These are phyloP conservation scores for Aspergillus asperescens DNA, from an alignment of 495 filamentous ascomycete genomes.

Conservation along the genomic window DNA sequence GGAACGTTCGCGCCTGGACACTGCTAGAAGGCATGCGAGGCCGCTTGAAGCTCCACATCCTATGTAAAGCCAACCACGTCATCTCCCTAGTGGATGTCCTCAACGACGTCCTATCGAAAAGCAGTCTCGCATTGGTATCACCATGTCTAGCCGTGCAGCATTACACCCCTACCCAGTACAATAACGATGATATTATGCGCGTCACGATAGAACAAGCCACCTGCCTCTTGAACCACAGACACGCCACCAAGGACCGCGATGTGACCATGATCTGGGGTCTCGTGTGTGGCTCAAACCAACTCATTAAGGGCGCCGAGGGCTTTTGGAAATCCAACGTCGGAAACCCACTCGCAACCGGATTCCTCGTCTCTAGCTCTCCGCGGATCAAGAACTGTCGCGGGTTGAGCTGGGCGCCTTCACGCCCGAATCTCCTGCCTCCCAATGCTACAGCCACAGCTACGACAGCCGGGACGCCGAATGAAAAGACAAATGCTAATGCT, in stretches of 20 bases:
- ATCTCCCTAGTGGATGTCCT: background rate
- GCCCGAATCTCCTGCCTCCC: conserved; percentile 1
- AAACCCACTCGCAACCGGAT: background rate
- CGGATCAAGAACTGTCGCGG: background rate
- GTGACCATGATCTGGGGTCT: conserved; percentile 4
- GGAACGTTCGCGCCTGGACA: conserved; percentile 8
- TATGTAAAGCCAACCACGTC: background rate
- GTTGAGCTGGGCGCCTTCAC: conserved; percentile 2
- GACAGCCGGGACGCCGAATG: too few relatives aligned
- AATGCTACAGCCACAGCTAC: too few relatives aligned
- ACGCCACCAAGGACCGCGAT: conserved; percentile 3
- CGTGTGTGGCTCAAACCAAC: background rate
- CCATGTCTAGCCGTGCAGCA: background rate
- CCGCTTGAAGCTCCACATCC: background rate
- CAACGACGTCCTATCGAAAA: background rate
- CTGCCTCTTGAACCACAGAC: conserved; percentile 6
- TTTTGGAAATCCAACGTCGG: conserved; percentile 2
- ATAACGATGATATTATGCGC: background rate
- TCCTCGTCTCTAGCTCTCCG: background rate
- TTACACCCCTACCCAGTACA: background rate
- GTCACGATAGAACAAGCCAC: conserved; percentile 1
- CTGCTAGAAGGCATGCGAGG: conserved; percentile 5
- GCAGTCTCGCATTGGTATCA: background rate
- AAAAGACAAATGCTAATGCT: background rate
- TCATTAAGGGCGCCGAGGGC: background rate